A percentile compares a stretch with the other conserved stretches of the same genome.
Evolutionary conservation across 2,329 filamentous ascomycete species (phyloP).

Genomic region (Graphilbum fragrans): DNA sequence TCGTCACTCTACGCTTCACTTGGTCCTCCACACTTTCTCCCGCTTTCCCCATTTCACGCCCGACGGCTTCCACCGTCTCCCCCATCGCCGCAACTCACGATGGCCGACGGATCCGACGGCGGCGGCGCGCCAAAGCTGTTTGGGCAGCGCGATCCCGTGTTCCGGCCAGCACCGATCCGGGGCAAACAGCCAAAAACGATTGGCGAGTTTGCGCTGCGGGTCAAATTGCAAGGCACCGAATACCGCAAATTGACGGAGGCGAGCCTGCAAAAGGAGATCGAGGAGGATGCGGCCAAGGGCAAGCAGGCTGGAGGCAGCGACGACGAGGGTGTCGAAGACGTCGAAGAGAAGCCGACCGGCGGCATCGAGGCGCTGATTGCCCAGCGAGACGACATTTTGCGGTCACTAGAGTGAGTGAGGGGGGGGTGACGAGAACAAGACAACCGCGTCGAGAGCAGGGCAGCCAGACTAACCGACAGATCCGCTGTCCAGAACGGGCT

Average conservation of each 20-base stretch:
- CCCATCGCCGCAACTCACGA: no score
- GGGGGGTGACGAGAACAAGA: no score
- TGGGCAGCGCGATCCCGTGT: conserved; percentile 9
- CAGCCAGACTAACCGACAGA: conserved; percentile 18
- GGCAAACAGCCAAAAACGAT: conserved; percentile 49
- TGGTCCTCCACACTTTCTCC: no score
- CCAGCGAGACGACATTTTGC: conserved; percentile 45
- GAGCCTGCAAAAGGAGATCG: conserved; percentile 57
- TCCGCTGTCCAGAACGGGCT: conserved; percentile 47
- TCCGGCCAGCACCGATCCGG: conserved; percentile 51
- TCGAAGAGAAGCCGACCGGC: conserved; percentile 28
- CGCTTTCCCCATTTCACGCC: no score
- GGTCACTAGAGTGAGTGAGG: conserved; percentile 40
- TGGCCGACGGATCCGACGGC: background rate
- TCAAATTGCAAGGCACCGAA: conserved; percentile 66
- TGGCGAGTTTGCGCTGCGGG: conserved; percentile 64
- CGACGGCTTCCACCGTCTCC: no score
- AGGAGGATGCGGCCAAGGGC: conserved; percentile 25
- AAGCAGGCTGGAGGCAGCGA: conserved; percentile 22
- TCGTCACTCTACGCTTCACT: no score
- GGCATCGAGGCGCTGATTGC: conserved; percentile 24
- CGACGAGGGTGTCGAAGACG: conserved; percentile 32
- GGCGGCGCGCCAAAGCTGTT: conserved; percentile 4
- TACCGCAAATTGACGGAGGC: conserved; percentile 72
- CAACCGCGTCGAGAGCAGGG: background rate